phyloP scores from a whole-genome alignment of 176 grass and related monocot genomes.

The Bothriochloa decipiens region DNA sequence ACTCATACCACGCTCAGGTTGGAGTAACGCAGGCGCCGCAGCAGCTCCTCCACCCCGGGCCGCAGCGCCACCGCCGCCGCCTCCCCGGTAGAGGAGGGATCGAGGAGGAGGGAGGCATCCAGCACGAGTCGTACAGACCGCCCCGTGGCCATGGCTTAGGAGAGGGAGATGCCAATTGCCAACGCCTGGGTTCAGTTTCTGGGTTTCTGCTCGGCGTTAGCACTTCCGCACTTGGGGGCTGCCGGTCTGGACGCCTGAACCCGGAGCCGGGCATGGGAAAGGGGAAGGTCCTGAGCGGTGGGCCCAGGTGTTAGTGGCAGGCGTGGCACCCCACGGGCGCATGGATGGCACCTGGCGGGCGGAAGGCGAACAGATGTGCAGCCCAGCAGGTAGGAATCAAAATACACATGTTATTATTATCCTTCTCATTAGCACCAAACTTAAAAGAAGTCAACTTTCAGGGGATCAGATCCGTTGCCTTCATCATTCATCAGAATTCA shows the following conservation, averaged over 20 bases:
- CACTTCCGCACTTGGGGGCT: not conserved
- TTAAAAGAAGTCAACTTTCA: conserved; percentile 1
- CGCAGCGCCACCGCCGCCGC: conserved; percentile 17
- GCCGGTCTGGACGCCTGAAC: not conserved
- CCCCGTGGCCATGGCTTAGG: conserved; percentile 26
- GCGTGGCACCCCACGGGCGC: not conserved
- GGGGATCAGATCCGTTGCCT: conserved; percentile 19
- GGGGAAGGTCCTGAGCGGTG: conserved; percentile 12
- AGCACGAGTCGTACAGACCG: conserved; percentile 47
- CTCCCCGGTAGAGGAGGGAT: not conserved
- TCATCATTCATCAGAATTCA: not conserved
- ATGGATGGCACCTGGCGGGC: conserved; percentile 45
- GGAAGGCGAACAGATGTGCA: conserved; percentile 3
- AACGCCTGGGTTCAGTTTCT: conserved; percentile 14
- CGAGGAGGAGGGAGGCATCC: conserved; percentile 54
- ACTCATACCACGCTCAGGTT: conserved; percentile 51
- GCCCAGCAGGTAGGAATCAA: not conserved
- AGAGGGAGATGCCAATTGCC: not conserved
- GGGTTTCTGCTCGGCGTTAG: conserved; percentile 30
- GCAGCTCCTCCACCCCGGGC: conserved; percentile 41
- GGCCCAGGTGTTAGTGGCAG: conserved; percentile 9
- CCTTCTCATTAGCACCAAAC: not conserved
- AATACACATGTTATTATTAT: not conserved
- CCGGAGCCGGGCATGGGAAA: conserved; percentile 12
- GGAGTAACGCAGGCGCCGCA: conserved; percentile 57